Conservation (phyloP, 2,329 filamentous ascomycete genomes). For the Albifimbria verrucaria region DNA sequence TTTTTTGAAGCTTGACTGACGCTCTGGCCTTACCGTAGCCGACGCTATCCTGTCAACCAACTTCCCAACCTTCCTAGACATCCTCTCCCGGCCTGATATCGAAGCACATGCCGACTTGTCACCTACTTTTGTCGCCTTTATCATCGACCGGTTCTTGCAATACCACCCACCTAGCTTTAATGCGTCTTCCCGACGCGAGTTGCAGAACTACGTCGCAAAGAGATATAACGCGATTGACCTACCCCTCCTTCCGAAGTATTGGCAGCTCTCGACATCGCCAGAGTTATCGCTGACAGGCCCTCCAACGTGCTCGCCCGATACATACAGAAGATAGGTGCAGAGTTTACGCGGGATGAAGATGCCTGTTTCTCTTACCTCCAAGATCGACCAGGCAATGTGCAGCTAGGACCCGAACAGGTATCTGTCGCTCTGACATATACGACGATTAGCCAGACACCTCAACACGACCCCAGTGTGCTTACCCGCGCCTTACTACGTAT, state of each 20-base stretch:
- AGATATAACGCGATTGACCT: constrained; percentile 63
- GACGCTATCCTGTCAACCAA: constrained; percentile 86
- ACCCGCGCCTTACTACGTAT: constrained; percentile 62
- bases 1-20: constrained; percentile 24
- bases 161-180: constrained; percentile 85
- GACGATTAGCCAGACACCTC: constrained; percentile 54
- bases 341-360: constrained; percentile 74
- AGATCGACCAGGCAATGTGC: constrained; percentile 49
- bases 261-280: constrained; percentile 65
- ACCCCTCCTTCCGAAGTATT: constrained; percentile 68
- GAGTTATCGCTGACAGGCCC: constrained; percentile 59
- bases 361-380: constrained; percentile 54
- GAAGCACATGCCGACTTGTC: constrained; percentile 64
- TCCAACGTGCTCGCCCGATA: constrained; percentile 58
- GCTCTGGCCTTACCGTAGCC: constrained; percentile 56
- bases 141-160: constrained; percentile 83
- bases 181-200: constrained; percentile 67
- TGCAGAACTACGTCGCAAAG: constrained; percentile 62
- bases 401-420: constrained; percentile 77
- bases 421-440: constrained; percentile 72
- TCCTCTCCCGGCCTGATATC: constrained; percentile 63
- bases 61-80: constrained; percentile 72
- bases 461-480: constrained; percentile 50
- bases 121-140: constrained; percentile 69
- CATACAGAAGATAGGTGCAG: constrained; percentile 71